Evolutionary conservation across 2,329 filamentous ascomycete genomes (phyloP), one percentile per base, ranked within the genome.

Genomic region (Arthrobotrys conoides): DNA sequence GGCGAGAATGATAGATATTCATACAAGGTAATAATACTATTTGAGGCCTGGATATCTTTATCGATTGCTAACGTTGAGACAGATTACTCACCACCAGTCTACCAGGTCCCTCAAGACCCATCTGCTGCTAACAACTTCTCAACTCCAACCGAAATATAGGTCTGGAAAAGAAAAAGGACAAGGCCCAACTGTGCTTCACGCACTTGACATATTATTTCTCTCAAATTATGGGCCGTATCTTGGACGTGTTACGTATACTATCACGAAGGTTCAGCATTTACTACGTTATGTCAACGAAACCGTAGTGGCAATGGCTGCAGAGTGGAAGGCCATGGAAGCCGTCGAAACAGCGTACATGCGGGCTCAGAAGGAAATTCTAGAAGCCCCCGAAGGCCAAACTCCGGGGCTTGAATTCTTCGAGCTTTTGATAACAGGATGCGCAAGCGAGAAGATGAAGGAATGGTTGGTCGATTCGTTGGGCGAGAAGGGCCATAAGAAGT

Each of bases 401-500:
- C 77, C 81, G 3, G 80, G 80, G 5, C 71, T 82, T 18, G 81
- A 82, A 53, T 82, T 82, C 36, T 82, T 82, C 67, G 81, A 82
- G 66, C 78, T 82, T n/a, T 78, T 82, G 22, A 80, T 82, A n/a
- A 82, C 82, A 5, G 82, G 81, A 14, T 80, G 81, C 10, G 80
- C 81, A n/a, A 81, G 81, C 48, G 75, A 70, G 9, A 88, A 90
- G 20, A 87, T 98, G 68, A 91, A 90, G 76, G 94, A 97, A 83
- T 99, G 96, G 91, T 87, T 99, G 0, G 89, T 94, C 3, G 93
- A 97, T 82, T 92, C 92, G 80, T 86, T 97, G 33, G 89, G 90
- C 6, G 93, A 96, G 83, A 87, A 93, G 91, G 94, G 94, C 0
- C 93, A 97, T 82, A 97, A 97, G 84, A 88, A 96, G 61, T 99